Evolutionary conservation across 2,329 filamentous ascomycete species (phyloP).

Genomic region (Whalleya microplaca): DNA sequence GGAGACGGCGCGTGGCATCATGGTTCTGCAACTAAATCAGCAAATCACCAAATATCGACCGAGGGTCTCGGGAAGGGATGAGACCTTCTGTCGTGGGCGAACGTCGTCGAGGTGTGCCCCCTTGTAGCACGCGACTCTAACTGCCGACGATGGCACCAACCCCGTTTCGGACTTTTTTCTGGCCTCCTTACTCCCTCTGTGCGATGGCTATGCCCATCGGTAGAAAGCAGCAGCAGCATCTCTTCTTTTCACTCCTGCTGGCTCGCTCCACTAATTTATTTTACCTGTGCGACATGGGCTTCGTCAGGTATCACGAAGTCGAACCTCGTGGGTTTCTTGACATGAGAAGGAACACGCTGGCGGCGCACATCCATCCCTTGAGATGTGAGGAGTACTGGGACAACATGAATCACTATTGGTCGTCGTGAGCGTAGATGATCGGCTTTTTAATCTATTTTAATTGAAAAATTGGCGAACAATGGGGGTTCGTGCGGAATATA

Average conservation of each 20-base stretch:
- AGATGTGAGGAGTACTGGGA: too few relatives aligned
- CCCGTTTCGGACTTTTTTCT: conserved; percentile 21
- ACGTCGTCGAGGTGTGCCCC: conserved; percentile 17
- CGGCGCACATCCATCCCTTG: neutral
- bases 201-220: conserved; percentile 21
- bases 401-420: too few relatives aligned
- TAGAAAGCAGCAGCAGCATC: conserved; percentile 14
- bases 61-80: conserved; percentile 26
- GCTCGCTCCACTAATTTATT: conserved; percentile 14
- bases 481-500: too few relatives aligned
- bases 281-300: conserved; percentile 17
- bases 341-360: neutral
- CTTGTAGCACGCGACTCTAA: conserved; percentile 29
- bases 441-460: too few relatives aligned
- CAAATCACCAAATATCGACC: conserved; percentile 20
- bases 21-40: neutral
- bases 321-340: conserved; percentile 8
- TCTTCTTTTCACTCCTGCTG: conserved; percentile 11
- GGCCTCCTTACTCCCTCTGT: conserved; percentile 22
- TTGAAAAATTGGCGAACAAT: too few relatives aligned
- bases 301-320: conserved; percentile 19
- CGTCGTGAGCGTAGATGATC: too few relatives aligned
- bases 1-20: conserved; percentile 3
- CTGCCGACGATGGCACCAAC: conserved; percentile 26
- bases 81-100: conserved; percentile 20